Evolutionary conservation across 2,329 filamentous ascomycete genomes (phyloP), one percentile per base, ranked within the genome.

Genomic region (Westerdykella aurantiaca): DNA sequence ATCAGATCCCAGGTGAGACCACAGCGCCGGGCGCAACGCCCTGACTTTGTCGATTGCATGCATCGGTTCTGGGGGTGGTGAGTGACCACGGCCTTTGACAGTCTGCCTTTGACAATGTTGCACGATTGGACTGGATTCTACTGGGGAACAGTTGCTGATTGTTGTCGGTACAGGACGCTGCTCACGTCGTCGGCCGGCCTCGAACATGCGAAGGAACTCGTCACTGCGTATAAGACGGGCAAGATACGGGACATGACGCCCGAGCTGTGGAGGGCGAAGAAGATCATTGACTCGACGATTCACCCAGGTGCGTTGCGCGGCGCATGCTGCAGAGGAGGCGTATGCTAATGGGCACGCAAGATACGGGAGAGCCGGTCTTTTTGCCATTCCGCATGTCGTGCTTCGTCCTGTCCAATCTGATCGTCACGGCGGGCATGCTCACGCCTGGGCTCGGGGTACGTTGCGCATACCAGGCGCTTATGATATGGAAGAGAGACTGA

Each of bases 381-480:
- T 78, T 98, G 14, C 93, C 93, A 16, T 97, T 97, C 67, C 87
- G 93, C 66, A 98, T 98, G 93, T 97, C 91, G 41, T 86, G 80
- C 71, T 98, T 93, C 66, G 89, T 95, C 43, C 71, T 97, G 43
- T 90, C 90, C 52, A 98, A 98, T 70, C 72, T 98, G 66, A 76
- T 97, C 45, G 91, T 97, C 48, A 98, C 93, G 37, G 91, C 83
- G 6, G 93, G 93, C 59, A 98, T 98, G 93, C 84, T 98, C 44
- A 93, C 91, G 42, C 93, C 93, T 3, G 86, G 86, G 9, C 79
- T 97, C 18, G 74, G 79, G 58, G 83, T 87, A 75, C 49, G 75
- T 49, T 33, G 37, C 21, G 43, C 43, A 33, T 34, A 25, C n/a
- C 9, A 5, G 7, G 10, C 18, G 6, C 18, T 29, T 9, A 12